Evolutionary conservation across 2,329 filamentous ascomycete species (phyloP), one percentile per base, ranked within the genome.

Genomic region (Cytospora leucostoma): DNA sequence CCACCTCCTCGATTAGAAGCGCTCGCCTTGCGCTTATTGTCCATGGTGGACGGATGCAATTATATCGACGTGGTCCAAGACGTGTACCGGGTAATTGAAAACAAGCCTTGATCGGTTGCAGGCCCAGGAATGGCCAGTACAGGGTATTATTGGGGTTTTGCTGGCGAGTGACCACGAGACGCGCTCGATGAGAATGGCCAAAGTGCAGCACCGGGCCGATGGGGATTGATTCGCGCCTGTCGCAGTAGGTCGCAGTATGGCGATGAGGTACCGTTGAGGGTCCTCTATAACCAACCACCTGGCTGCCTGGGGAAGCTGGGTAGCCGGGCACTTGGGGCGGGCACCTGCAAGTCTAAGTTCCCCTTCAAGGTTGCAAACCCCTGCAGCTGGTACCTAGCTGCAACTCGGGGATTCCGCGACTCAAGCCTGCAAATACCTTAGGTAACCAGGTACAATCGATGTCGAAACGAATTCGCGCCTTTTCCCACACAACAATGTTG

Each of bases 1-100:
- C 17, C 75, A 57, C 73, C 76, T 63, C 74, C 73, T 66, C 79
- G 78, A 70, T 80, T 80, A 57, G 73, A 71, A 68, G 74, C 72
- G 66, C 73, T 74, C 44, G 81, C 81, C 70, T 85, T 86, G 68
- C 83, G 81, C 75, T 86, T 86, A 72, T 77, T 78, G 68, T 86
- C 83, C 83, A 86, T 86, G 54, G 67, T 74, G 67, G 67, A 47
- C 57, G 56, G 54, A 38, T 59, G 56, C 57, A 66, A 63, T 56
- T 12, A 57, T 35, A 47, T 64, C 64, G 60, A 52, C 51, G 52
- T 21, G 17, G 19, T 32, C 49, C 54, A 56, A 34, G 61, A 59
- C 35, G 47, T 54, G 17, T 7, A 15, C 17, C 32, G 51, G 38
- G 13, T 44, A 19, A 53, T 21, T 56, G 34, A 13, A 32, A 15